Evolutionary conservation across 305 asterid genomes (phyloP), one percentile per base, ranked within the genome.

Genomic region (Fraxinus velutina): DNA sequence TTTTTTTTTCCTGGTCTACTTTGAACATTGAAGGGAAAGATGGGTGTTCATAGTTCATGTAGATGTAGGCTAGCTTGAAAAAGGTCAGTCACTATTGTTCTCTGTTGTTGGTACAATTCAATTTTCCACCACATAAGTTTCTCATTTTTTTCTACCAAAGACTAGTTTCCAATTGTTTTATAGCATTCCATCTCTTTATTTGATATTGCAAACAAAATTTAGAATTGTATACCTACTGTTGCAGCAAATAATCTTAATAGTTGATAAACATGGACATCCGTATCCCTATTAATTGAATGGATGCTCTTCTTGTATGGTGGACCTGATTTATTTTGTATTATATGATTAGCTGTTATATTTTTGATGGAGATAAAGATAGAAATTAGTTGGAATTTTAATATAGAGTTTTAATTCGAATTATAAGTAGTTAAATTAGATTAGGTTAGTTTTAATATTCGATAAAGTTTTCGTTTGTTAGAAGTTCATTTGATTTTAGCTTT

Each of bases 161-260:
- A 66, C 19, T 27, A 17, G 36, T 10, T 66, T 66, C 73, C 24
- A 29, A 4, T 12, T 24, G 37, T 66, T 29, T 4, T 5, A 68
- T 68, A 68, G 75, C 75, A 29, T 29, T 27, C 42, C 39, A 68
- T 68, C 75, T 68, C 75, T 30, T 68, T 68, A 68, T 68, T 68
- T 68, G 10, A 24, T 64, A 22, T 24, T 22, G 1, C n/a, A 64
- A 8, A 24, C 33, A 12, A 9, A 22, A 1, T 9, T 22, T 64
- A 27, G 72, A 27, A 27, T 27, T 64, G n/a, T 24, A 5, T 55
- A 55, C 66, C 27, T 17, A 17, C 66, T 17, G 4, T 64, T 64
- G 73, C 33, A 64, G 73, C 73, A 24, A 9, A 64, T 64, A 24
- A 22, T 22, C 73, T 10, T 64, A 27, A 64, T 24, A 22, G 73